Conservation (phyloP, 2,329 filamentous ascomycete species). For the Karstenula rhodostoma region DNA sequence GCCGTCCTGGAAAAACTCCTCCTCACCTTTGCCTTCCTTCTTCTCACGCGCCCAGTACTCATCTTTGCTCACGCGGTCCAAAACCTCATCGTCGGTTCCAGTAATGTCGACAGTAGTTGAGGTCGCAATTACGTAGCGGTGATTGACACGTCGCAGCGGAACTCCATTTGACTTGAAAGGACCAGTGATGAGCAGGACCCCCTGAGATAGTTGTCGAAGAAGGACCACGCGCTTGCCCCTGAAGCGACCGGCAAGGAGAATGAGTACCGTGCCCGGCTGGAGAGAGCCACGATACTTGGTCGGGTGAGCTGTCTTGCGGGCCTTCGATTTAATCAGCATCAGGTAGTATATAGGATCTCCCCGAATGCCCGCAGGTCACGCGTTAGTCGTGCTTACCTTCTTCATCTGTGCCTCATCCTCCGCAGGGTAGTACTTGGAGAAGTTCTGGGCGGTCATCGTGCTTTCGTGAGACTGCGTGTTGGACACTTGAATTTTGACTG, state of each 20-base stretch:
- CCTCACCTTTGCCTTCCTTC: conserved; percentile 89
- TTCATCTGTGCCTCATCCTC: conserved; percentile 88
- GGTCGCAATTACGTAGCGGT: conserved; percentile 91
- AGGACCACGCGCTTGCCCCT: conserved; percentile 99
- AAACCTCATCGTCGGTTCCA: conserved; percentile 73
- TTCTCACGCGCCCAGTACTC: conserved; percentile 98
- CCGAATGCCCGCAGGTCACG: background rate
- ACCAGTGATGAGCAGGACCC: conserved; percentile 96
- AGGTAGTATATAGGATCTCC: background rate
- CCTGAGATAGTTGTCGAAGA: conserved; percentile 94
- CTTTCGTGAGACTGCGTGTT: background rate
- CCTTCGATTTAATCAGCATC: conserved; percentile 61
- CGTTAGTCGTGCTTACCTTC: conserved; percentile 77
- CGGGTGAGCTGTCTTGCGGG: conserved; percentile 90
- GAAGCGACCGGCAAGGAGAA: conserved; percentile 98
- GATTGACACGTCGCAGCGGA: conserved; percentile 89
- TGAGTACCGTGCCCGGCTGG: conserved; percentile 92
- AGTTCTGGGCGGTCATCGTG: conserved; percentile 69
- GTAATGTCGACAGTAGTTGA: conserved; percentile 82
- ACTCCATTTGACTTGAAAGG: conserved; percentile 99
- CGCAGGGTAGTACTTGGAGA: conserved; percentile 97
- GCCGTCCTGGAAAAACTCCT: conserved; percentile 98
- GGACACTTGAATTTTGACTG: background rate
- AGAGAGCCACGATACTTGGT: conserved; percentile 89
- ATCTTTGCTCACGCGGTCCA: conserved; percentile 79